Evolutionary conservation across 2,329 filamentous ascomycete genomes (phyloP), one percentile per base, ranked within the genome.

Genomic region (Talaromyces sp.): DNA sequence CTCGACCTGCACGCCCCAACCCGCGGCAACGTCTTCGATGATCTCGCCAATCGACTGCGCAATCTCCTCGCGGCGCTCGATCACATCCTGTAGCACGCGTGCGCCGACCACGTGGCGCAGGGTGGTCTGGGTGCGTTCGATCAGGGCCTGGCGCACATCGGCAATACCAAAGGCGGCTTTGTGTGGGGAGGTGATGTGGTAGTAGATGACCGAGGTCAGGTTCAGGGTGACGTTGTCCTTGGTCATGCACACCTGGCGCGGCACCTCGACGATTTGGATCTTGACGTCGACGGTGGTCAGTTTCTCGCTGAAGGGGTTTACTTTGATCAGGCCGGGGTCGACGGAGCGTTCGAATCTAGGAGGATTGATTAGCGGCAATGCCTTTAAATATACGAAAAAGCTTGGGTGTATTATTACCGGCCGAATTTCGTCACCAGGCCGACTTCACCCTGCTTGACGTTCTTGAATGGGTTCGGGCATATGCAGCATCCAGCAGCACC

Each of bases 151-250:
- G 68, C 90, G 89, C 63, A 99, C 89, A 75, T 97, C 94, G 77
- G 88, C 83, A 74, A 99, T 97, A 67, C 94, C 94, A 73, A 97
- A 99, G 62, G 94, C 93, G 61, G 93, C 92, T 80, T 96, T 97
- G 84, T 97, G 93, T 1, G 94, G 94, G 29, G 90, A 89, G 59
- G 88, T 90, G 71, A 99, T 93, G 82, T 96, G 92, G 81, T 99
- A 99, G 84, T 99, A 99, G 79, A 99, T 97, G 73, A 99, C 94
- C 6, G 91, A 96, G 54, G 92, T 97, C 67, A 99, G 83, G 69
- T 92, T 88, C 48, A 99, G 83, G 52, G 90, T 96, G 65, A 97
- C 94, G 70, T 99, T 99, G 82, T 99, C 94, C 81, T 97, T 97
- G 75, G 94, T 99, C 92, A 99, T 99, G 83, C 94, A 97, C 64